Base-by-base conservation (phyloP, 768 basidiomycete genomes). In the Russula olivacea region DNA sequence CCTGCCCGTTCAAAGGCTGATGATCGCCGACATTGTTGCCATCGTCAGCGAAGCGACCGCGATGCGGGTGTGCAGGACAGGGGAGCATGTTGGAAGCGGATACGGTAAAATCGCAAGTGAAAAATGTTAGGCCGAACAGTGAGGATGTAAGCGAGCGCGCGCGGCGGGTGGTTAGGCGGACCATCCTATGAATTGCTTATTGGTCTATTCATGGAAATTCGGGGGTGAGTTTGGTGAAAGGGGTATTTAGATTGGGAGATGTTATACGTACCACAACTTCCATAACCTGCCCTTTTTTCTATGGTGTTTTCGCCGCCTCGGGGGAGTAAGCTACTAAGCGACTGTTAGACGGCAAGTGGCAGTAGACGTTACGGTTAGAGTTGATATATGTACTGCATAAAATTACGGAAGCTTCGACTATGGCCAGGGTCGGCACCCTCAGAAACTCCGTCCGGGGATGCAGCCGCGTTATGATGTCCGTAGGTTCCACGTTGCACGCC, bases 61-160 rank as follows among this genome's bases (percentile, higher is more conserved):
- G 80, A 63, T 81, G 76, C 48, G 79, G 75, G 57, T 83, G 81
- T n/a, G 83, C 89, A 9, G 91, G 91, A 69, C 91, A 93, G 57
- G 91, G 90, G 36, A 93, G 76, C 45, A 91, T 77, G 71, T 81
- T 83, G 23, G 90, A 91, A 25, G 88, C 88, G 14, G 87, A 87
- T 19, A 93, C 91, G 58, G 91, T 92, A 64, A 89, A 66, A 63
- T 92, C 80, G 19, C 89, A 81, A 28, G 87, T 88, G 72, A 90
- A 75, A 74, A 90, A 91, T 3, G 91, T 93, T 69, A 89, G 74
- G 69, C 83, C 85, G 72, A 93, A 93, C 66, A 93, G 84, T 38
- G 87, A 82, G 9, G 91, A 85, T 65, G 91, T 78, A 76, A 91
- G 80, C 68, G 82, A 82, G 72, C 90, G 89, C 57, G 83, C 83